Conservation (phyloP, 768 basidiomycete species). For the Mycena olivaceomarginata region DNA sequence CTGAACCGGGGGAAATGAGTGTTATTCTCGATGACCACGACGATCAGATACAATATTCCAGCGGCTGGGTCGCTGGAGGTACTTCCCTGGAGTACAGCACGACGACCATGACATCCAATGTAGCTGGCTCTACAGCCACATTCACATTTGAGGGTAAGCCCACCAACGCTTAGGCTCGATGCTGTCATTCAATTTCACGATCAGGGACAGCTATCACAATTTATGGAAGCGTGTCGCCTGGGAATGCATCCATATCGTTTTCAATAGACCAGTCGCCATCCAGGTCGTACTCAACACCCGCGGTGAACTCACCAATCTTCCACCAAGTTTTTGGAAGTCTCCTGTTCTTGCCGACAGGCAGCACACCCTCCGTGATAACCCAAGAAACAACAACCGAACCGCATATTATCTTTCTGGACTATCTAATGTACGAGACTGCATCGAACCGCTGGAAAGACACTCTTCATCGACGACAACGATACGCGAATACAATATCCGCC, state of each 20-base stretch:
- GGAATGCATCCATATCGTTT: not conserved
- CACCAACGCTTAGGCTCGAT: not conserved
- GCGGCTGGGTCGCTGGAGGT: not conserved
- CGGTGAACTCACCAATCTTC: not conserved
- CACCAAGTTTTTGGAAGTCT: not conserved
- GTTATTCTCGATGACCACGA: slow-evolving; percentile 16
- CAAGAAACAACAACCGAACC: not conserved
- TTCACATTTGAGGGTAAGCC: not conserved
- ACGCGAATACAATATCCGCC: not conserved
- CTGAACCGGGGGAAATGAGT: too few species aligned
- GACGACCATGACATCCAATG: not conserved
- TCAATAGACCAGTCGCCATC: not conserved
- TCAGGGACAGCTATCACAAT: not conserved
- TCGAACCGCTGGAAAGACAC: not conserved
- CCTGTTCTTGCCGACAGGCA: not conserved
- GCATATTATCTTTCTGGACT: not conserved
- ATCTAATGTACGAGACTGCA: not conserved
- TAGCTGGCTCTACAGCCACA: not conserved
- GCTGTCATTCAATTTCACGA: not conserved
- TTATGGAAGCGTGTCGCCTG: not conserved
- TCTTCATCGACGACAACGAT: slow-evolving; percentile 7
- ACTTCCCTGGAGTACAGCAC: not conserved
- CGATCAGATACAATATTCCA: not conserved
- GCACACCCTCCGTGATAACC: not conserved
- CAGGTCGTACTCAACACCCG: not conserved